Evolutionary conservation across 208 protist genomes (phyloP).

Genomic region (Acanthamoeba castellanii): DNA sequence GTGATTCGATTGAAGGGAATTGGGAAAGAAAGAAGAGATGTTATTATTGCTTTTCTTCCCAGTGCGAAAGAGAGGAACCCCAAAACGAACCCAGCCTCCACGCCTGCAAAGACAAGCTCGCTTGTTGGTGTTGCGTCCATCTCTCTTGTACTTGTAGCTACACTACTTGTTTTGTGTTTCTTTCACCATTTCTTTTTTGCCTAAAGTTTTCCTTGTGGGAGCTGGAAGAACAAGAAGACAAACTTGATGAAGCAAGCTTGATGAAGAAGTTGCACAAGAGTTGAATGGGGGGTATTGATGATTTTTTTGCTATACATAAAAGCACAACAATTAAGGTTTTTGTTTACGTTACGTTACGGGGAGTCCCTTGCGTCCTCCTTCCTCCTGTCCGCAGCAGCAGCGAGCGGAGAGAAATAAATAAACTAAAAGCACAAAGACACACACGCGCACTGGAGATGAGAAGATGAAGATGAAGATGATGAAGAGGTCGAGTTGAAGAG

Average conservation of each 20-base stretch:
- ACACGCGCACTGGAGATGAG: not conserved
- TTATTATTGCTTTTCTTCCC: not conserved
- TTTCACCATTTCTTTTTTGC: no score
- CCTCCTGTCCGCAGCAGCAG: not conserved
- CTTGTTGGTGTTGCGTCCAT: not conserved
- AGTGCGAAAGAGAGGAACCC: not conserved
- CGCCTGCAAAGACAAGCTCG: constrained; percentile 29
- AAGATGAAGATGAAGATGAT: not conserved
- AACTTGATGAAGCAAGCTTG: no score
- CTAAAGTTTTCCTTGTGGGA: no score
- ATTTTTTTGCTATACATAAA: constrained; percentile 40
- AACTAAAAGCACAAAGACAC: constrained; percentile 11
- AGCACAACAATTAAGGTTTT: constrained; percentile 7
- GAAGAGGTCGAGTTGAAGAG: not conserved
- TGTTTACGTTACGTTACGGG: constrained; percentile 11
- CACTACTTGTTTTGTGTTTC: no score
- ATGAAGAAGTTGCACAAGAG: no score
- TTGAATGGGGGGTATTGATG: not conserved
- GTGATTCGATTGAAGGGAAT: no score
- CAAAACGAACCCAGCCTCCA: not conserved
- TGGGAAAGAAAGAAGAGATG: not conserved
- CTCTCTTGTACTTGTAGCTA: no score
- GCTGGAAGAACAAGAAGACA: no score
- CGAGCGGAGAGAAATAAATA: constrained; percentile 11
- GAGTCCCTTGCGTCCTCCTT: not conserved